Evolutionary conservation across 306 rosid species (phyloP), one percentile per base, ranked within the genome.

Genomic region (Quercus cerris): DNA sequence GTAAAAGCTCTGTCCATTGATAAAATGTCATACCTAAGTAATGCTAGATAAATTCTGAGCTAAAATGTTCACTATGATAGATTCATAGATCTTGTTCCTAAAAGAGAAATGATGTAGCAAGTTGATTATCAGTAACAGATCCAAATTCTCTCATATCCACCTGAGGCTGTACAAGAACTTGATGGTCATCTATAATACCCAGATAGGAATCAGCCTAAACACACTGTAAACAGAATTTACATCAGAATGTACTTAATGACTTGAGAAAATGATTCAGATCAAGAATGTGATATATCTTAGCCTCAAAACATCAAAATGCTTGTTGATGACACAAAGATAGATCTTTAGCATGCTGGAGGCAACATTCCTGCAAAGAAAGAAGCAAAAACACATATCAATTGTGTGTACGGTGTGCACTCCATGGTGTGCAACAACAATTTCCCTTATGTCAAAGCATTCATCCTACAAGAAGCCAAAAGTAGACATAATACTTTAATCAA

Each of bases 141-240:
- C 93, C 97, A 75, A 83, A 93, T 52, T 88, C 91, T 70, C 81
- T 87, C 49, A 83, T 23, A 77, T 91, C 94, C 76, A 81, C 82
- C 68, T 90, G 77, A 64, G 77, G 79, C 90, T 88, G 91, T 78
- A 84, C 83, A 87, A 86, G 91, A 69, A 96, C 83, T 78, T 90
- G 97, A 90, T 81, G 88, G 56, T 90, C 99, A 18, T 88, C 97
- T 66, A 89, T 78, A 81, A 89, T 87, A 30, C 88, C 95, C 79
- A 93, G 81, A 89, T 86, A 93, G 22, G 97, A 93, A 86, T 93
- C 97, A 86, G 87, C 90, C 97, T 93, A 83, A 84, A 77, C 23
- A n/a, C 13, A 33, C 14, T 6, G 3, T 69, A 68, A 63, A 22
- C 33, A 73, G 57, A 44, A 84, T 98, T 91, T 86, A 95, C 98